Conservation (phyloP, 345 rosid genomes). For the Hypericum perforatum region DNA sequence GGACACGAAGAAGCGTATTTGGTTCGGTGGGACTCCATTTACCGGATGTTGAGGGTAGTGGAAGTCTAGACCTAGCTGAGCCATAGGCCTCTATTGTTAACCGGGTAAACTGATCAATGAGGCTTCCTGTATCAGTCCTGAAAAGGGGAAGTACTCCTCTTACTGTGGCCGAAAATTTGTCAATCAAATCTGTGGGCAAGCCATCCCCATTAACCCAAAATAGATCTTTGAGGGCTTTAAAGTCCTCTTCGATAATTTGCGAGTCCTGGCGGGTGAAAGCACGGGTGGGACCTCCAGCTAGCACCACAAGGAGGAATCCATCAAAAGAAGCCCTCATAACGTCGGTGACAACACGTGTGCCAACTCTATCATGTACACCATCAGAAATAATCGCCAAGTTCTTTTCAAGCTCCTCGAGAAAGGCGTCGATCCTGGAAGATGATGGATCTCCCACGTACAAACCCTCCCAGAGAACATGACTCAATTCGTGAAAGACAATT, state of each 20-base stretch:
- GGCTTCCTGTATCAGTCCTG: constrained; percentile 68
- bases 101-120: constrained; percentile 75
- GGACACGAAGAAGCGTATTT: constrained; percentile 69
- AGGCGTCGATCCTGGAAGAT: constrained; percentile 61
- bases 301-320: constrained; percentile 81
- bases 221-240: constrained; percentile 70
- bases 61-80: constrained; percentile 73
- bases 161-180: constrained; percentile 53
- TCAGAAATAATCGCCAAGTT: constrained; percentile 54
- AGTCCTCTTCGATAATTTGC: constrained; percentile 77
- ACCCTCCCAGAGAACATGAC: constrained; percentile 81
- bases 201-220: constrained; percentile 98
- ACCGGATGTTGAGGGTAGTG: constrained; percentile 80
- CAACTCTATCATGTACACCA: constrained; percentile 68
- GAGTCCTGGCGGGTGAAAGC: constrained; percentile 68
- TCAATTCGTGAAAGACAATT: constrained; percentile 71
- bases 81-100: constrained; percentile 62
- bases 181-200: constrained; percentile 65
- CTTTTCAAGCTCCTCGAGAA: constrained; percentile 67
- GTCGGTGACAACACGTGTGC: constrained; percentile 65
- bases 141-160: constrained; percentile 72
- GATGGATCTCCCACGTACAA: constrained; percentile 73
- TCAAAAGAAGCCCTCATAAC: constrained; percentile 86
- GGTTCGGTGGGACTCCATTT: constrained; percentile 89
- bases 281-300: constrained; percentile 94